phyloP scores from a whole-genome alignment of 2,329 filamentous ascomycete genomes.

The Colletotrichum karsti region DNA sequence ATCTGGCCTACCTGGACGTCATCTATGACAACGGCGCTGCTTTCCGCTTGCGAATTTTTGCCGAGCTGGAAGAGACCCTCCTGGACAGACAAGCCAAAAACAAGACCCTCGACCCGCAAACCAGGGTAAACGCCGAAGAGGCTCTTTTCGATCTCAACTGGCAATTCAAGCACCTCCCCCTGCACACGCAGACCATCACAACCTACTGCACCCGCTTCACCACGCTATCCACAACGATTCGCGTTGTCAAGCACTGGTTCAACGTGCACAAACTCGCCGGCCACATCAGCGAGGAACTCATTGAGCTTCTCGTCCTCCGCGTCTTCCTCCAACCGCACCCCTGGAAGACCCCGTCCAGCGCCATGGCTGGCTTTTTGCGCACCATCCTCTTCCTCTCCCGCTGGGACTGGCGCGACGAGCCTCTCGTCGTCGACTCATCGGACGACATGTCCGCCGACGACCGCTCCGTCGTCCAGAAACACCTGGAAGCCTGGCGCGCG shows the following conservation, averaged over 20 bases:
- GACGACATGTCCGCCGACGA: constrained; percentile 70
- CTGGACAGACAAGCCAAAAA: constrained; percentile 83
- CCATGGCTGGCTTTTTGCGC: constrained; percentile 82
- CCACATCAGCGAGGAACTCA: constrained; percentile 81
- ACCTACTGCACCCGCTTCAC: constrained; percentile 84
- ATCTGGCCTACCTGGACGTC: constrained; percentile 85
- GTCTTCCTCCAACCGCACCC: constrained; percentile 85
- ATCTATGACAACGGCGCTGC: constrained; percentile 74
- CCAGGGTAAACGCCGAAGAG: constrained; percentile 73
- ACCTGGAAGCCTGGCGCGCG: constrained; percentile 85
- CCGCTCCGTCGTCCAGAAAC: constrained; percentile 70
- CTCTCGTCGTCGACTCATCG: constrained; percentile 81
- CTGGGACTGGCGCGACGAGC: constrained; percentile 92
- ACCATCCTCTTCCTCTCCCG: constrained; percentile 81
- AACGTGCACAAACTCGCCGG: constrained; percentile 79
- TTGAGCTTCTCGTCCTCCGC: constrained; percentile 83
- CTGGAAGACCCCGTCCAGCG: constrained; percentile 79
- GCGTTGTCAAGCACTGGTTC: constrained; percentile 91
- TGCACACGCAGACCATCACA: constrained; percentile 83
- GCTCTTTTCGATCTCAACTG: constrained; percentile 78
- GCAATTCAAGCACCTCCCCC: constrained; percentile 74
- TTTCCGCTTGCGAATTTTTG: constrained; percentile 88
- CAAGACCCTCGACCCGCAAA: constrained; percentile 70
- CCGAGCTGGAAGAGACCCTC: constrained; percentile 85
- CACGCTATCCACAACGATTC: constrained; percentile 82